Percentiles rank a stretch among this genome's conserved stretches.
Evolutionary conservation across 495 filamentous ascomycete genomes (phyloP).

Genomic region (Recurvomyces mirabilis): DNA sequence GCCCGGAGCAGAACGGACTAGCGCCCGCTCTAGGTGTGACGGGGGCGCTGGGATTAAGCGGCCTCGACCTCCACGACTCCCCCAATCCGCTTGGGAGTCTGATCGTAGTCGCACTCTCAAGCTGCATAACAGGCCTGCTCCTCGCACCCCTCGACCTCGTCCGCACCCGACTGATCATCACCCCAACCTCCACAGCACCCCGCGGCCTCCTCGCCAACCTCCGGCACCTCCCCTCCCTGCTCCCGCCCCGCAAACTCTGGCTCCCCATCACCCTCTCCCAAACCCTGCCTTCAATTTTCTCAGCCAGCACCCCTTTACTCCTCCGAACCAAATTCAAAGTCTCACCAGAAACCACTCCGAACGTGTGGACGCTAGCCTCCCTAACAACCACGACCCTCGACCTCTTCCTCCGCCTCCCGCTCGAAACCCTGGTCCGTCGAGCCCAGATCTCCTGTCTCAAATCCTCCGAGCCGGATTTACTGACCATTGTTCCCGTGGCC

Average conservation of each 20-base stretch:
- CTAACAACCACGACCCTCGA: conserved; percentile 70
- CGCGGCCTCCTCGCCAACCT: conserved; percentile 4
- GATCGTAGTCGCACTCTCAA: conserved; percentile 69
- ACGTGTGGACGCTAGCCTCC: conserved; percentile 61
- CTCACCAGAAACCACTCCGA: conserved; percentile 71
- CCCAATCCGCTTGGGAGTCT: conserved; percentile 64
- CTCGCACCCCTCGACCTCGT: conserved; percentile 82
- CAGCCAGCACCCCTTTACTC: conserved; percentile 66
- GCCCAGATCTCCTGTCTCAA: conserved; percentile 60
- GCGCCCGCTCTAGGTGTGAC: conserved; percentile 41
- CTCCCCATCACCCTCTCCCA: conserved; percentile 79
- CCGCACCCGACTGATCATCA: conserved; percentile 53
- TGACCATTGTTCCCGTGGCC: conserved; percentile 63
- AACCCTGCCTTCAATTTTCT: conserved; percentile 67
- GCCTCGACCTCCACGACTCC: conserved; percentile 53
- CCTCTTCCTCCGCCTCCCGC: conserved; percentile 69
- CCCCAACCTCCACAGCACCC: conserved; percentile 11
- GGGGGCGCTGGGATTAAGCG: conserved; percentile 23
- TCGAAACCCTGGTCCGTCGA: conserved; percentile 83
- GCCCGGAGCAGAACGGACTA: conserved; percentile 6
- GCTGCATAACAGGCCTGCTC: conserved; percentile 64
- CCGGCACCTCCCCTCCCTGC: conserved; percentile 53
- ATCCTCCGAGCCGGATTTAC: conserved; percentile 35
- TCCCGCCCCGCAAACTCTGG: conserved; percentile 58
- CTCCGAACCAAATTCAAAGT: conserved; percentile 62